Conservation (phyloP, 1,284 basidiomycete species). For the Ceratobasidium theobromae region DNA sequence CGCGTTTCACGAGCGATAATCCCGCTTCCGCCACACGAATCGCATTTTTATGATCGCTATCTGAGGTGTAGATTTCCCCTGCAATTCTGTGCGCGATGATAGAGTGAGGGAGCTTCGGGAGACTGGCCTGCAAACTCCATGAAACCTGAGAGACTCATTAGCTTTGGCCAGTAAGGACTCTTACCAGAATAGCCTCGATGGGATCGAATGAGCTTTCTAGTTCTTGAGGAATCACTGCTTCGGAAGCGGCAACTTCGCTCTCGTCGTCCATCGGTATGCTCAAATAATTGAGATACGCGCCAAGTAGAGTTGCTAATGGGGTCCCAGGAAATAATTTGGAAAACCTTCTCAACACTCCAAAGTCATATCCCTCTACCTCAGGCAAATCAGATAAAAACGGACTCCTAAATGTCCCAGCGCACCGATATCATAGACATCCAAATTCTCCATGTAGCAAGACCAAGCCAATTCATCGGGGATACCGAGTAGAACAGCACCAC, state of each 20-base stretch:
- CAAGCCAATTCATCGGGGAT: conserved; percentile 81
- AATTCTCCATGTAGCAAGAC: conserved; percentile 75
- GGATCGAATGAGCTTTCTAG: conserved; percentile 47
- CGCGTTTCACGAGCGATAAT: conserved; percentile 57
- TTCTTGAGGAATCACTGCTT: conserved; percentile 41
- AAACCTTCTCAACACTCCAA: conserved; percentile 63
- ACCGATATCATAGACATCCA: conserved; percentile 71
- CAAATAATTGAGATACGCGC: conserved; percentile 67
- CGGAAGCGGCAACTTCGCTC: conserved; percentile 32
- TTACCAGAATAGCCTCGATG: conserved; percentile 43
- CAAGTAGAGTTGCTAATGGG: conserved; percentile 59
- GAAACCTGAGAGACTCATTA: not conserved
- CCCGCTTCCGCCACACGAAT: conserved; percentile 72
- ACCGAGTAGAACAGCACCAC: conserved; percentile 70
- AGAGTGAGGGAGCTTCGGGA: conserved; percentile 47
- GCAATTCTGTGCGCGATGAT: conserved; percentile 73
- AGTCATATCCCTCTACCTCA: conserved; percentile 62
- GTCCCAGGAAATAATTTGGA: conserved; percentile 67
- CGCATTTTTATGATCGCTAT: conserved; percentile 76
- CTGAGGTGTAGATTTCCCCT: conserved; percentile 69
- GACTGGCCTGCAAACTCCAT: conserved; percentile 2
- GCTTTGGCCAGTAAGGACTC: conserved; percentile 3
- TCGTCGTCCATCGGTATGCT: conserved; percentile 51
- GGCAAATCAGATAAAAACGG: not conserved
- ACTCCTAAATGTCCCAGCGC: conserved; percentile 40